These are phyloP conservation scores for Fomitopsis pulvina DNA, from an alignment of 768 basidiomycete genomes.

Conservation along the genomic window DNA sequence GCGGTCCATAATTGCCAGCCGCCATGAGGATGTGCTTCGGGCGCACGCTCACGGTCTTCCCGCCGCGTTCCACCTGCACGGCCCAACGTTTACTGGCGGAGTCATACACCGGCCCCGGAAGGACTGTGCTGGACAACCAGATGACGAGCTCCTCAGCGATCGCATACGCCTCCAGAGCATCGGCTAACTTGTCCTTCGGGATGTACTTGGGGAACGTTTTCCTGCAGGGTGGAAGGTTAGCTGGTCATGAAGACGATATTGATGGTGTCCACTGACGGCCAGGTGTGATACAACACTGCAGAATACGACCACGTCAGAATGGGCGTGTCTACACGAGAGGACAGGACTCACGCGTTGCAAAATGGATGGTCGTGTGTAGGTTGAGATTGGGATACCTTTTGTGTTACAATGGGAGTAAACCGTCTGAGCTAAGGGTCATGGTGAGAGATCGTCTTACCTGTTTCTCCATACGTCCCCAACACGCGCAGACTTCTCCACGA, in stretches of 20 bases:
- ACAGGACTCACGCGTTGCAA: conserved; percentile 1
- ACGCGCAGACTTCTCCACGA: conserved; percentile 29
- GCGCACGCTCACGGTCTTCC: conserved; percentile 22
- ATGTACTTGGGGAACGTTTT: conserved; percentile 35
- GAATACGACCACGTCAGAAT: conserved; percentile 23
- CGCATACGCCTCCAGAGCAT: conserved; percentile 38
- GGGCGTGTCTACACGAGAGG: not conserved
- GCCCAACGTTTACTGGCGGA: conserved; percentile 26
- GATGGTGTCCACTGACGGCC: conserved; percentile 23
- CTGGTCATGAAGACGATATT: conserved; percentile 26
- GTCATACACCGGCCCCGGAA: conserved; percentile 30
- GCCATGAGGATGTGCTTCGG: conserved; percentile 32
- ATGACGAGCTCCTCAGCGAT: conserved; percentile 33
- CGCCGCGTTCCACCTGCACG: conserved; percentile 25
- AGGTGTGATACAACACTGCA: conserved; percentile 35
- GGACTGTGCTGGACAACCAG: conserved; percentile 31
- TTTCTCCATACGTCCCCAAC: conserved; percentile 38
- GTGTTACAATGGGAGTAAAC: not conserved
- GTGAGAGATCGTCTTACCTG: conserved; percentile 32
- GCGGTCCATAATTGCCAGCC: conserved; percentile 29
- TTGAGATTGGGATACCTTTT: conserved; percentile 30
- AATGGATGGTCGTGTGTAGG: conserved; percentile 29
- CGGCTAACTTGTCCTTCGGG: conserved; percentile 34
- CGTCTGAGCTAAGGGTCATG: not conserved
- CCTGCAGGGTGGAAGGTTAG: not conserved